These are phyloP conservation scores for Falciphora oryzae DNA, from an alignment of 2,329 filamentous ascomycete species.

Conservation along the genomic window DNA sequence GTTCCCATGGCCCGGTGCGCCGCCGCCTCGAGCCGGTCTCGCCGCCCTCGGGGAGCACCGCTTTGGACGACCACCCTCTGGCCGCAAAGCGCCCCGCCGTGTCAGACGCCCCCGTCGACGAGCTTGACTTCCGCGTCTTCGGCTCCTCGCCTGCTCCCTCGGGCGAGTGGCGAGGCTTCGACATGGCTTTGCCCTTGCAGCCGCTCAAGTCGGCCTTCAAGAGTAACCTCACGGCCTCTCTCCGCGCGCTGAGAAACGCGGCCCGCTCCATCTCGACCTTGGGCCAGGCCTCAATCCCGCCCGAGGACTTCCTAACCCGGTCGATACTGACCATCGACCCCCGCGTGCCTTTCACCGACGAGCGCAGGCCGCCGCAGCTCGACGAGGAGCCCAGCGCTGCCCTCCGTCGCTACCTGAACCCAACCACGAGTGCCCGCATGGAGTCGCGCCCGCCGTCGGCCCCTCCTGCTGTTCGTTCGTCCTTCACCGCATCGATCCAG, in stretches of 20 bases:
- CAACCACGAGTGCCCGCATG: slow-evolving; percentile 45
- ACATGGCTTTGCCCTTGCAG: neutral
- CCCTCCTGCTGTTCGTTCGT: slow-evolving; percentile 17
- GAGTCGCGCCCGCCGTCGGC: slow-evolving; percentile 29
- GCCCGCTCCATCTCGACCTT: slow-evolving; percentile 58
- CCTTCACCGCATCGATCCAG: slow-evolving; percentile 61
- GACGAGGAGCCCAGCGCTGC: slow-evolving; percentile 61
- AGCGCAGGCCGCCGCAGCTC: slow-evolving; percentile 56
- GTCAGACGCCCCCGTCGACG: slow-evolving; percentile 33
- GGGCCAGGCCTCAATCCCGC: slow-evolving; percentile 57
- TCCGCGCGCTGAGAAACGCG: slow-evolving; percentile 58
- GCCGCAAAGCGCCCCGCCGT: slow-evolving; percentile 20
- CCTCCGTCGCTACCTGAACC: slow-evolving; percentile 62
- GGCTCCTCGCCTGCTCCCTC: slow-evolving; percentile 24
- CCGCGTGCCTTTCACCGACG: slow-evolving; percentile 60
- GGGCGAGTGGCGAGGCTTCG: neutral
- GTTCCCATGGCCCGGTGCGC: slow-evolving; percentile 33
- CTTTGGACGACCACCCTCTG: slow-evolving; percentile 46
- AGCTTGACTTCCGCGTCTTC: slow-evolving; percentile 44
- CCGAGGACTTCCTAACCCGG: slow-evolving; percentile 61
- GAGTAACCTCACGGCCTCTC: slow-evolving; percentile 62
- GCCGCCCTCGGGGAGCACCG: slow-evolving; percentile 42
- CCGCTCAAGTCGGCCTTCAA: slow-evolving; percentile 57
- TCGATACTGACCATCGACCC: slow-evolving; percentile 64
- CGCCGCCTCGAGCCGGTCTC: slow-evolving; percentile 50